A percentile compares a stretch with the other conserved stretches of the same genome.
Evolutionary conservation across 495 filamentous ascomycete genomes (phyloP).

Genomic region (Aspergillus cavernicola): DNA sequence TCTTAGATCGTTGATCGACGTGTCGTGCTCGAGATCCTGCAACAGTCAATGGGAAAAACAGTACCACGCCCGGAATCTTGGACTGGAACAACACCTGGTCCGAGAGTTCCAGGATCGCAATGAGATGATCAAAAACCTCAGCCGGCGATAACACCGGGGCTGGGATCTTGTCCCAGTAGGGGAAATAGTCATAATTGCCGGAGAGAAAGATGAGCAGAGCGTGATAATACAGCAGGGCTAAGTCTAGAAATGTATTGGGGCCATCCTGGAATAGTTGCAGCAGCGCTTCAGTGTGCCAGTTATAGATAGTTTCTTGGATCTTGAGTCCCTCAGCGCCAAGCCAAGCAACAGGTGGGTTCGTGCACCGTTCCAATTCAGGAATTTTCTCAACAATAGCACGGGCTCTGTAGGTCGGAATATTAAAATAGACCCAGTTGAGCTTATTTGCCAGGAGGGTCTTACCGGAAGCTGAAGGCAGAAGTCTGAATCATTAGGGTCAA

Average conservation of each 20-base stretch:
- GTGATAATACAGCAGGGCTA: slow-evolving; percentile 5
- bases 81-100: background rate
- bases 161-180: slow-evolving; percentile 4
- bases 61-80: background rate
- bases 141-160: background rate
- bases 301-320: background rate
- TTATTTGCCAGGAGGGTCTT: background rate
- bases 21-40: slow-evolving; percentile 1
- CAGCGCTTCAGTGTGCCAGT: background rate
- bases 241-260: background rate
- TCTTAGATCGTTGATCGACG: background rate
- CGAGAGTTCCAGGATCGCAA: background rate
- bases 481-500: background rate
- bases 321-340: background rate
- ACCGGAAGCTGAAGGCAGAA: background rate
- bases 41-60: slow-evolving; percentile 1
- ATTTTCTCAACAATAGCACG: background rate
- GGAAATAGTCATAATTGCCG: slow-evolving; percentile 8
- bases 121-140: background rate
- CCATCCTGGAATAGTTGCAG: background rate
- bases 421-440: no score
- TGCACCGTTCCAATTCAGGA: background rate
- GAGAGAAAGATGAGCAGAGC: slow-evolving; percentile 13
- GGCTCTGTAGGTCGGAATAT: no score
- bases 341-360: background rate